These are phyloP conservation scores for Firmiana major DNA, from an alignment of 345 rosid species.

Conservation along the genomic window DNA sequence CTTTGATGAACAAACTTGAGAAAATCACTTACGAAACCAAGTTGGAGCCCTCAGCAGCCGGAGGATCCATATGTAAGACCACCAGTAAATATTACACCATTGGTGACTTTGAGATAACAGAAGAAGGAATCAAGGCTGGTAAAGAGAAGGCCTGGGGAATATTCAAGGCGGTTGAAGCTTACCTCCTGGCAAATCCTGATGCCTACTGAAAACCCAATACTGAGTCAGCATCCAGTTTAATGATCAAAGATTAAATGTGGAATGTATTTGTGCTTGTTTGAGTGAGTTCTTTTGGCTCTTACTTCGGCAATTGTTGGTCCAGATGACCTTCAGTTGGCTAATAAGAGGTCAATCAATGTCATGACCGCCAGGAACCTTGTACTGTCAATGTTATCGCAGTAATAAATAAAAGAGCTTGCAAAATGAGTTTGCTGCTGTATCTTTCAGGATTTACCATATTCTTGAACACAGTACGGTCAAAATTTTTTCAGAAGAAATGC, in stretches of 20 bases:
- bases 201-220: slow-evolving; percentile 14
- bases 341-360: not conserved
- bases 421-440: too few relatives aligned
- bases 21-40: slow-evolving; percentile 27
- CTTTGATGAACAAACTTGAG: slow-evolving; percentile 20
- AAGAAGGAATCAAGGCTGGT: slow-evolving; percentile 34
- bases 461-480: too few relatives aligned
- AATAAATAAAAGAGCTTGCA: not conserved
- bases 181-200: slow-evolving; percentile 33
- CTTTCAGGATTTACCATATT: too few relatives aligned
- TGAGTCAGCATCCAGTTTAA: not conserved
- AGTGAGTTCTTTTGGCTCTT: not conserved
- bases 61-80: slow-evolving; percentile 17
- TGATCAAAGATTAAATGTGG: not conserved
- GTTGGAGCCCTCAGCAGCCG: slow-evolving; percentile 23
- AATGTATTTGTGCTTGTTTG: not conserved
- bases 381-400: not conserved
- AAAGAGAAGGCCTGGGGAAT: slow-evolving; percentile 23
- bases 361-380: not conserved
- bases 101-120: slow-evolving; percentile 18
- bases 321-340: not conserved
- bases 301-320: not conserved
- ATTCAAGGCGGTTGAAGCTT: slow-evolving; percentile 34
- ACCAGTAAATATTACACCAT: slow-evolving; percentile 21
- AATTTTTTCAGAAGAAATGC: not conserved